Conservation (phyloP, 495 filamentous ascomycete genomes). For the Corynascus novoguineensis region DNA sequence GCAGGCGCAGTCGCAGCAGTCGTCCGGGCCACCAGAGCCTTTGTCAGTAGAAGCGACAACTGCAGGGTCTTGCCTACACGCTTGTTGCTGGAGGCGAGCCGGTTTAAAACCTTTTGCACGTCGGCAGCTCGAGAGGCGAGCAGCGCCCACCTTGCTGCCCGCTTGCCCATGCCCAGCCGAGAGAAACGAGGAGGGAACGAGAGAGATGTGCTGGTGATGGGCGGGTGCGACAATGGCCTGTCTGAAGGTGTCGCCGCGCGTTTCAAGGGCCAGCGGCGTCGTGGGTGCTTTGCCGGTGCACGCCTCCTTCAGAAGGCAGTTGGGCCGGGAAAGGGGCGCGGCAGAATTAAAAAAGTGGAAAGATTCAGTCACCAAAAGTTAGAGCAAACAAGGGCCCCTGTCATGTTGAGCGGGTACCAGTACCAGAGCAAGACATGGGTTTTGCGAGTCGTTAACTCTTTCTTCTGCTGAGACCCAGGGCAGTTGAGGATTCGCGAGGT, state of each 20-base stretch:
- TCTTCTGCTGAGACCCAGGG: not conserved
- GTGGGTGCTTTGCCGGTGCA: constrained; percentile 3
- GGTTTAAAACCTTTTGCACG: constrained; percentile 20
- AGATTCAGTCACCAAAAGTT: not conserved
- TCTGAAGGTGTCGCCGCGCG: constrained; percentile 15
- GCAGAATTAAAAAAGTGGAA: constrained; percentile 11
- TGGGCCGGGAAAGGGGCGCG: constrained; percentile 1
- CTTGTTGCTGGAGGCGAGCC: constrained; percentile 16
- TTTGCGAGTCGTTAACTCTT: not conserved
- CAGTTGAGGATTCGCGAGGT: not conserved
- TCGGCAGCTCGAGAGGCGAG: constrained; percentile 7
- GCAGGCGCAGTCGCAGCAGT: not conserved
- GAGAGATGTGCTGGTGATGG: not conserved
- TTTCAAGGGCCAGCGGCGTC: constrained; percentile 17
- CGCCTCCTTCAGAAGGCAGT: constrained; percentile 7
- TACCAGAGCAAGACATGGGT: not conserved
- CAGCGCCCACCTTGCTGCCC: constrained; percentile 5
- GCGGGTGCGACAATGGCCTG: constrained; percentile 20
- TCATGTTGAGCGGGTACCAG: not conserved
- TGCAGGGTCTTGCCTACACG: constrained; percentile 11
- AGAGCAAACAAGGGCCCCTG: not conserved
- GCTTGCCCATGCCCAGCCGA: constrained; percentile 11
- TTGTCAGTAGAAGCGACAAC: constrained; percentile 15
- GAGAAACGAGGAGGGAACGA: not conserved
- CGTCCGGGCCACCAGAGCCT: constrained; percentile 17